phyloP scores from a whole-genome alignment of 306 rosid genomes.

The Prunus persica region DNA sequence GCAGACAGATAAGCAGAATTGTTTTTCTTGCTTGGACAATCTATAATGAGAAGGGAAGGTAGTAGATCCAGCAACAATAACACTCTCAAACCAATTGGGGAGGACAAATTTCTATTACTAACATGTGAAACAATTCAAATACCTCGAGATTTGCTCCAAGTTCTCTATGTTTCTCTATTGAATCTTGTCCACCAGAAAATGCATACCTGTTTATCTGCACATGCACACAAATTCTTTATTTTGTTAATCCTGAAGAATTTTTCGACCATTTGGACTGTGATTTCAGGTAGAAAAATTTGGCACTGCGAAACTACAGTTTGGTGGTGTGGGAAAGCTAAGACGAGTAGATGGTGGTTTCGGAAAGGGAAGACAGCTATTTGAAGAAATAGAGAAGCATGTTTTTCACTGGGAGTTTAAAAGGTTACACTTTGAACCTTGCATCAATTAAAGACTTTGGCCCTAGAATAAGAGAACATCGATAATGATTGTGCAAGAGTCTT shows the following conservation, averaged over 20 bases:
- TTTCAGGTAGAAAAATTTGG: background rate
- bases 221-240: slow-evolving; percentile 20
- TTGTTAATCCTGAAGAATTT: background rate
- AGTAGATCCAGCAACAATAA: background rate
- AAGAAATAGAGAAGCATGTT: too few species aligned
- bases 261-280: background rate
- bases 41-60: background rate
- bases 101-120: background rate
- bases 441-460: too few species aligned
- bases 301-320: too few species aligned
- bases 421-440: too few species aligned
- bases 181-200: slow-evolving; percentile 97
- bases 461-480: too few species aligned
- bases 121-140: background rate
- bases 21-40: background rate
- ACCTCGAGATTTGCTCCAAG: slow-evolving; percentile 94
- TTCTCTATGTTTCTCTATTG: slow-evolving; percentile 79
- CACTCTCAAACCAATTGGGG: background rate
- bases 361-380: background rate
- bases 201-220: slow-evolving; percentile 77
- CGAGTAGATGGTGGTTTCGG: too few species aligned
- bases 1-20: background rate
- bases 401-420: too few species aligned
- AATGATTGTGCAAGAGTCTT: too few species aligned
- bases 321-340: too few species aligned